Conservation (phyloP, 108 stramenopile species). For the Pseudonitzschia delicatissima region DNA sequence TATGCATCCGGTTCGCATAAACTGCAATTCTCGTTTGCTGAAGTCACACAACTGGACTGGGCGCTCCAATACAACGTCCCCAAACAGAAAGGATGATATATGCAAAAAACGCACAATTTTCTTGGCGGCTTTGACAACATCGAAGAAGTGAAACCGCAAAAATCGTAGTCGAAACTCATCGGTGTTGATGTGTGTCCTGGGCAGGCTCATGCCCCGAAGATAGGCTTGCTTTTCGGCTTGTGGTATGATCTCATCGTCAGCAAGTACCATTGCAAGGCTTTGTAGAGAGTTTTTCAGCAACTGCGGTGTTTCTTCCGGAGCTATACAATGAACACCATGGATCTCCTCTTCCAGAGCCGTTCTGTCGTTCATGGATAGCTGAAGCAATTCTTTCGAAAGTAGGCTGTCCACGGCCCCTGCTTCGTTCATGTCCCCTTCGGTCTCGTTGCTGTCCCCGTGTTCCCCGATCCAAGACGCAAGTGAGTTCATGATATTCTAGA, state of each 20-base stretch:
- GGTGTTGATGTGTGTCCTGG: not conserved
- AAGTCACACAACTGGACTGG: slow-evolving; percentile 11
- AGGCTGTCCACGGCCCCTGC: not conserved
- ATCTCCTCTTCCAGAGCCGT: slow-evolving; percentile 4
- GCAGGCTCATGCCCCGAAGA: not conserved
- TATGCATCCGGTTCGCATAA: not conserved
- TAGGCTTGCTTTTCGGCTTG: not conserved
- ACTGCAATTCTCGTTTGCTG: not conserved
- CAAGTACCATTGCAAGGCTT: not conserved
- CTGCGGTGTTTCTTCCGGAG: slow-evolving; percentile 8
- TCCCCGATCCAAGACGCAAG: too few species aligned
- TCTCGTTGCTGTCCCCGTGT: too few species aligned
- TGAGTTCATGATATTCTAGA: too few species aligned
- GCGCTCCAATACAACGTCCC: not conserved
- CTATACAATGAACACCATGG: slow-evolving; percentile 13
- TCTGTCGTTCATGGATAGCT: slow-evolving; percentile 7
- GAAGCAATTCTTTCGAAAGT: slow-evolving; percentile 5
- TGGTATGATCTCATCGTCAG: not conserved
- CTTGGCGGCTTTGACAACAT: not conserved
- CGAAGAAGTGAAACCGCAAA: not conserved
- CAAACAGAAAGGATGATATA: slow-evolving; percentile 12
- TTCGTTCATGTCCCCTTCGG: too few species aligned
- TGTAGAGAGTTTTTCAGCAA: not conserved
- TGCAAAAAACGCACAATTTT: slow-evolving; percentile 6
- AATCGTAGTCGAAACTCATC: slow-evolving; percentile 14